Percentiles rank a stretch among this genome's conserved stretches.
phyloP scores from a whole-genome alignment of 129 eudicot genomes.

The Apium graveolens region DNA sequence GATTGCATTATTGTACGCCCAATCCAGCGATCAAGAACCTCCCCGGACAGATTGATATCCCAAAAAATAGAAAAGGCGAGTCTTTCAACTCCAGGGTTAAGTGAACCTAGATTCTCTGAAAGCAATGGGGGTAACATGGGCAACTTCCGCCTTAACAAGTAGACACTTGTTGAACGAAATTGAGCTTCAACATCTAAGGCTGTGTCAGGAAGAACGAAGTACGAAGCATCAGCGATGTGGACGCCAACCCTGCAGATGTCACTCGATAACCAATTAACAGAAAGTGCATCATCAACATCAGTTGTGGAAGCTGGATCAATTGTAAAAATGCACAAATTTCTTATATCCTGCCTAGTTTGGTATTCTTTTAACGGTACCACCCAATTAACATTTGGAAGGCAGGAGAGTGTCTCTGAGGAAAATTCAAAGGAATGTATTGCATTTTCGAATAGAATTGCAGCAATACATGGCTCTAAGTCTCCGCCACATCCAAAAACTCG shows the following conservation, averaged over 20 bases:
- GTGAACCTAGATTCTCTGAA: constrained; percentile 64
- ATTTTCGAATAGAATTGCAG: constrained; percentile 81
- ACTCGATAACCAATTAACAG: constrained; percentile 48
- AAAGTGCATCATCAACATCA: constrained; percentile 92
- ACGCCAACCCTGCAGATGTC: constrained; percentile 74
- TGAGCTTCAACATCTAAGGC: constrained; percentile 73
- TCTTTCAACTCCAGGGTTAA: constrained; percentile 76
- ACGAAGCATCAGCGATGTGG: constrained; percentile 88
- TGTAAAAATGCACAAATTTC: constrained; percentile 67
- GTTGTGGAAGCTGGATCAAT: constrained; percentile 77
- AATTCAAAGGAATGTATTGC: constrained; percentile 47
- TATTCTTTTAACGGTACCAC: constrained; percentile 54
- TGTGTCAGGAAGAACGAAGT: constrained; percentile 69
- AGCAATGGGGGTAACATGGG: constrained; percentile 78
- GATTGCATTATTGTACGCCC: constrained; percentile 73
- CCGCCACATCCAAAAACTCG: constrained; percentile 69
- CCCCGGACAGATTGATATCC: constrained; percentile 67
- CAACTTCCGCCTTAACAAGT: constrained; percentile 44
- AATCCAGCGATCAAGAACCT: constrained; percentile 80
- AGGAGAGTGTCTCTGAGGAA: constrained; percentile 48
- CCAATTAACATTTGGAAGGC: constrained; percentile 60
- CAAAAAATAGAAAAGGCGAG: constrained; percentile 85
- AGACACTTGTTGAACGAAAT: constrained; percentile 64
- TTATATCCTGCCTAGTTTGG: constrained; percentile 50
- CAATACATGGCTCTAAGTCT: constrained; percentile 57